Conservation (phyloP, 2,329 filamentous ascomycete genomes). For the Rhytidhysteron rufulum region DNA sequence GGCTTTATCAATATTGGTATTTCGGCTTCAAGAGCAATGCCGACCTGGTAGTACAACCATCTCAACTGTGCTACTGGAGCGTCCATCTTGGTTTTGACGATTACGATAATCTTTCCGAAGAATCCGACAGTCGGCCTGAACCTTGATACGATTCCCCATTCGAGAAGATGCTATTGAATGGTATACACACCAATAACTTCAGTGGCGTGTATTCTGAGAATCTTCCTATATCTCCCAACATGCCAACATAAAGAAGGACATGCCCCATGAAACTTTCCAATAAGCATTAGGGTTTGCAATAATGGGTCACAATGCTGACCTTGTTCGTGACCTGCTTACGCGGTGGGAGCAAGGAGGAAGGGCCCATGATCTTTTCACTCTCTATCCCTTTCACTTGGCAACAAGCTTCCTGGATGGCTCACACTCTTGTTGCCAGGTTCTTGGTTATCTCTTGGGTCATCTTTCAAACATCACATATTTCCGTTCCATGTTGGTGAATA, state of each 20-base stretch:
- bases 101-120: background rate
- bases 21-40: constrained; percentile 18
- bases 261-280: constrained; percentile 12
- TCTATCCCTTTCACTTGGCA: constrained; percentile 36
- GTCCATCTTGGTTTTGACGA: constrained; percentile 7
- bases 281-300: constrained; percentile 16
- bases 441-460: constrained; percentile 1
- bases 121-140: constrained; percentile 5
- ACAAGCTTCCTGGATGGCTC: constrained; percentile 35
- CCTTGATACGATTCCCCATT: constrained; percentile 7
- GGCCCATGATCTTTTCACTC: background rate
- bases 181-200: constrained; percentile 21
- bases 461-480: background rate
- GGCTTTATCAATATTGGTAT: constrained; percentile 34
- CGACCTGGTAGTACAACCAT: background rate
- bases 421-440: constrained; percentile 29
- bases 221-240: no score
- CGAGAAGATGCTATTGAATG: constrained; percentile 9
- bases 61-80: constrained; percentile 12
- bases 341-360: background rate
- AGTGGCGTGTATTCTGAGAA: constrained; percentile 14
- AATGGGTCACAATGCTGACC: constrained; percentile 13
- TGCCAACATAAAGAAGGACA: no score
- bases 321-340: background rate
- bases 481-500: constrained; percentile 15